Conservation (phyloP, 148 eudicot genomes). For the Rhododendron vialii region DNA sequence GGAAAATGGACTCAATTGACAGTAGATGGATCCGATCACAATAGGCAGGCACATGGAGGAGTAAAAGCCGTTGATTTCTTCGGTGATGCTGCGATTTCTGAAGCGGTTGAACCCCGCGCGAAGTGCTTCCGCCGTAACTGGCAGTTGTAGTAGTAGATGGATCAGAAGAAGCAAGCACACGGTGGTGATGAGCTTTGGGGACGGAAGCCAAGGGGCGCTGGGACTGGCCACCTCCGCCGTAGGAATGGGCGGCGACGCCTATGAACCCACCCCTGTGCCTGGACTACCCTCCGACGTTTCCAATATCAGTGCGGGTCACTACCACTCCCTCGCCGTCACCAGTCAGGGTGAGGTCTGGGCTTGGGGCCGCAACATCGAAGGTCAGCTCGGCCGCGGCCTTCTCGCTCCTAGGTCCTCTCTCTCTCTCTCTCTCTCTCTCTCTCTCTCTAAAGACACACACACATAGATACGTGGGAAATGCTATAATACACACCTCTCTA, state of each 20-base stretch:
- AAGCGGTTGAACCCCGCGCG: background rate
- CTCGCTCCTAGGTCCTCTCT: constrained; percentile 56
- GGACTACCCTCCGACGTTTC: constrained; percentile 65
- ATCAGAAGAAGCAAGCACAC: constrained; percentile 19
- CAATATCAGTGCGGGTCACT: constrained; percentile 72
- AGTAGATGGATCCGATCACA: background rate
- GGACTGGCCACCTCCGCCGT: constrained; percentile 58
- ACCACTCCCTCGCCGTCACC: constrained; percentile 92
- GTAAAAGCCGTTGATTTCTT: background rate
- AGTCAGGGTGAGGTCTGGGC: constrained; percentile 79
- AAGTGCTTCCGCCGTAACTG: background rate
- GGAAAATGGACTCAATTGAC: background rate
- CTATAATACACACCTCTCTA: too few species aligned
- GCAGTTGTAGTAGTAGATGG: constrained; percentile 19
- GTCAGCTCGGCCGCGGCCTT: constrained; percentile 78
- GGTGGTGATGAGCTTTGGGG: constrained; percentile 82
- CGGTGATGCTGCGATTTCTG: constrained; percentile 6
- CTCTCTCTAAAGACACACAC: too few species aligned
- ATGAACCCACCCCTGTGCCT: constrained; percentile 72
- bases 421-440: background rate
- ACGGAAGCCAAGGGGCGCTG: constrained; percentile 83
- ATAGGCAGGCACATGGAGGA: background rate
- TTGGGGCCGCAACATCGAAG: constrained; percentile 88
- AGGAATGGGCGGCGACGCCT: constrained; percentile 71
- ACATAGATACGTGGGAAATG: too few species aligned